Evolutionary conservation across 306 rosid species (phyloP).

Genomic region (Lathyrus aphaca): DNA sequence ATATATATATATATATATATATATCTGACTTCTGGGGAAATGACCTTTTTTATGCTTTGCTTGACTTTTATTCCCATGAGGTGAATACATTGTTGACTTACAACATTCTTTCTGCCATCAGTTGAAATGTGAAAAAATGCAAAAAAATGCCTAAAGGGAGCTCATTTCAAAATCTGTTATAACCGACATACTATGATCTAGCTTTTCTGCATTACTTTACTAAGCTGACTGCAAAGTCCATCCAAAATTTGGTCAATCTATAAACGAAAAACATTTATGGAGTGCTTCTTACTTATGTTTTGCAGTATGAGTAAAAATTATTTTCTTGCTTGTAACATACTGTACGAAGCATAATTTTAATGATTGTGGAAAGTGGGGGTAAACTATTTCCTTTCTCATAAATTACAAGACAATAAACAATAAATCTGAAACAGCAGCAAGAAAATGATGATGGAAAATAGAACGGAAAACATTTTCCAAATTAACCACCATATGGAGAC

Average conservation of each 20-base stretch:
- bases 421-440: neutral
- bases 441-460: neutral
- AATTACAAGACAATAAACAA: neutral
- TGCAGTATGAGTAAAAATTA: neutral
- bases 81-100: neutral
- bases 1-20: too few relatives aligned
- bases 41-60: neutral
- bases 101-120: neutral
- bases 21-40: neutral
- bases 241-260: neutral
- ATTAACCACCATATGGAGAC: neutral
- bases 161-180: neutral
- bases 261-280: neutral
- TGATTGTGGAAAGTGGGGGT: neutral
- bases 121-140: neutral
- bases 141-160: neutral
- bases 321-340: neutral
- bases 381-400: conserved; percentile 4
- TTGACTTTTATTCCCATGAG: neutral
- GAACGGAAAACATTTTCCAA: neutral
- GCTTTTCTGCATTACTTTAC: neutral
- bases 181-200: neutral
- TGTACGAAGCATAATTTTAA: neutral
- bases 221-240: neutral
- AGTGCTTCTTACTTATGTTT: neutral